Base-by-base conservation (phyloP, 768 basidiomycete genomes). In the Nidularia pulvinata region DNA sequence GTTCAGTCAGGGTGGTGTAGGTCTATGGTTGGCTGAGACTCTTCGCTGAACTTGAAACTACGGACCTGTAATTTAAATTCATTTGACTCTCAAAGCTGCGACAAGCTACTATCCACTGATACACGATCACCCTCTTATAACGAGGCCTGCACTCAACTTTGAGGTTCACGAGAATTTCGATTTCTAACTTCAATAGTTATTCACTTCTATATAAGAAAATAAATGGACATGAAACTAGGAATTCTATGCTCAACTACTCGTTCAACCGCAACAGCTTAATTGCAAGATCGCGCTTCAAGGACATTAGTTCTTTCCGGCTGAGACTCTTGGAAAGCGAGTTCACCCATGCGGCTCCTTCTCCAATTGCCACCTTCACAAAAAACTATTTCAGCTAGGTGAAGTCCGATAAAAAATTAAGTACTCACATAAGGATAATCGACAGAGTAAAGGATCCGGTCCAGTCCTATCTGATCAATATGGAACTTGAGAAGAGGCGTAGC, bases 371-470 rank as follows among this genome's bases (percentile, higher is more conserved):
- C 68, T 69, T 46, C 16, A 10, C 3, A 14, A 22, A 14, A 30
- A 46, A 42, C 3, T 3, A 11, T 3, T 42, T 42, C 2, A 32
- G 14, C 30, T 32, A 42, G 19, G 50, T 33, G 9, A 1, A 22
- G 32, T 5, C 33, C 34, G 19, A 49, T 14, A 7, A 45, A n/a
- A 11, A 19, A 11, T 3, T 30, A 30, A 16, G 4, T 11, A 55
- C 68, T 52, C 44, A 74, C 69, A 52, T 64, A 71, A 1, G 68
- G 69, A 57, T 71, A 73, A 50, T 71, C 69, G 39, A 75, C 68
- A 6, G 76, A 78, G 55, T 70, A 75, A 66, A 78, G 55, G 11
- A 78, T 76, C 25, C 68, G 63, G 52, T 72, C 64, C 19, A 76
- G 53, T 10, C 74, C 76, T 54, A 77, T 75, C 52, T 74, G 63